These are phyloP conservation scores for maize (Zea mays) DNA, from an alignment of 176 grass and related monocot species.

Conservation along the genomic window DNA sequence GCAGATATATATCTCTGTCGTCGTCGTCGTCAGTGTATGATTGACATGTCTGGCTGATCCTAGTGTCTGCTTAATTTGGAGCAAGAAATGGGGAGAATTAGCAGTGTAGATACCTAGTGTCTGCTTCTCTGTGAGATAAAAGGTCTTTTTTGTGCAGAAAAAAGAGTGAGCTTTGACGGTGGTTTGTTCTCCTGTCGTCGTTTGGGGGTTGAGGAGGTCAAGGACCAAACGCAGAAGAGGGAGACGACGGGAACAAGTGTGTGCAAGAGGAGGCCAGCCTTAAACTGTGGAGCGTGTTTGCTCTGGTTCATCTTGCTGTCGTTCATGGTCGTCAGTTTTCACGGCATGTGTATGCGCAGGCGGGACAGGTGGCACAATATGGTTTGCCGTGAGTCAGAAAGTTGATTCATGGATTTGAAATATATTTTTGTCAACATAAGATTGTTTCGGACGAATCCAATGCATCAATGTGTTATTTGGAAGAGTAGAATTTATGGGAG, in stretches of 20 bases:
- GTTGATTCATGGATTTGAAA: not conserved
- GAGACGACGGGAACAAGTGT: not conserved
- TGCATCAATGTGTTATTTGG: too few relatives aligned
- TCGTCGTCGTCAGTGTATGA: not conserved
- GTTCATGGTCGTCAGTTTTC: conserved; percentile 7
- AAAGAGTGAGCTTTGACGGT: conserved; percentile 9
- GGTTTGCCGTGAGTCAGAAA: not conserved
- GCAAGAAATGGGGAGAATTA: not conserved
- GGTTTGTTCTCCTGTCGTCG: conserved; percentile 12
- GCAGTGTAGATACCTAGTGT: not conserved
- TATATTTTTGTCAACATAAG: not conserved
- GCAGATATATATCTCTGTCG: not conserved
- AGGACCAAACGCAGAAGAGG: not conserved
- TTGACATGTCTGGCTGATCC: not conserved
- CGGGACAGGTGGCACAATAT: not conserved
- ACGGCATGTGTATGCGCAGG: conserved; percentile 22
- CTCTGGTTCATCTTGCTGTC: not conserved
- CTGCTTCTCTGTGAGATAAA: not conserved
- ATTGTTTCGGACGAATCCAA: not conserved
- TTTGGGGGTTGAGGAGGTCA: conserved; percentile 33
- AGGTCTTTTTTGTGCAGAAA: not conserved
- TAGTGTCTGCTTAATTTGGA: not conserved
- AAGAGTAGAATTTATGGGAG: too few relatives aligned
- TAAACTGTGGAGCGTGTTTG: conserved; percentile 19
- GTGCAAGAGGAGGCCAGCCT: conserved; percentile 31